These are phyloP conservation scores for Aphanomyces cochlioides DNA, from an alignment of 352 stramenopile species.

Conservation along the genomic window DNA sequence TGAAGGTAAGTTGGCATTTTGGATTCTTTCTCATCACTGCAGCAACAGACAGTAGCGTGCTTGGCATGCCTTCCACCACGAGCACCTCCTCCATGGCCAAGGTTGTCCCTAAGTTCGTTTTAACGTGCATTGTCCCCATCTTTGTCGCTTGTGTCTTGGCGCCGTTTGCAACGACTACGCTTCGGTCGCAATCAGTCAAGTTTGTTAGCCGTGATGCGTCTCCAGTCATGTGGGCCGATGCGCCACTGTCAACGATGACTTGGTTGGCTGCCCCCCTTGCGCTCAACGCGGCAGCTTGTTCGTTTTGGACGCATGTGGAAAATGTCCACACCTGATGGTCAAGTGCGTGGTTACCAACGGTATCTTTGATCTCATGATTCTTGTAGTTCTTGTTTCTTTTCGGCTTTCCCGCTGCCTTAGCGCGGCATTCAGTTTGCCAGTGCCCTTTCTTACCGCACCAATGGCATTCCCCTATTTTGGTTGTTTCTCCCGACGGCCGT, in stretches of 20 bases:
- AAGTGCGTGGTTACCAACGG: not conserved
- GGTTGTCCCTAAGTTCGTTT: not conserved
- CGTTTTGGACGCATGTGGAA: not conserved
- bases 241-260: conserved; percentile 6
- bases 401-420: not conserved
- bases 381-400: not conserved
- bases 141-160: conserved; percentile 4
- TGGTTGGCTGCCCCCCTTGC: not conserved
- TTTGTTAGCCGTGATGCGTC: not conserved
- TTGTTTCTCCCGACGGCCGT: not conserved
- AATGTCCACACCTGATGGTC: not conserved
- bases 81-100: not conserved
- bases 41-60: conserved; percentile 12
- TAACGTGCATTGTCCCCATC: conserved; percentile 14
- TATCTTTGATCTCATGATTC: not conserved
- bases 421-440: not conserved
- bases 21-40: not conserved
- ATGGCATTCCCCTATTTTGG: not conserved
- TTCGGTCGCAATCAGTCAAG: not conserved
- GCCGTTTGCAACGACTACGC: not conserved
- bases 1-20: conserved; percentile 25
- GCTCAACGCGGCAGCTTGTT: not conserved
- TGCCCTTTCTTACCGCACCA: not conserved
- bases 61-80: not conserved
- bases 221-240: conserved; percentile 20